phyloP scores from a whole-genome alignment of 192 early-diverging fungal genomes.

The Mortierella antarctica region DNA sequence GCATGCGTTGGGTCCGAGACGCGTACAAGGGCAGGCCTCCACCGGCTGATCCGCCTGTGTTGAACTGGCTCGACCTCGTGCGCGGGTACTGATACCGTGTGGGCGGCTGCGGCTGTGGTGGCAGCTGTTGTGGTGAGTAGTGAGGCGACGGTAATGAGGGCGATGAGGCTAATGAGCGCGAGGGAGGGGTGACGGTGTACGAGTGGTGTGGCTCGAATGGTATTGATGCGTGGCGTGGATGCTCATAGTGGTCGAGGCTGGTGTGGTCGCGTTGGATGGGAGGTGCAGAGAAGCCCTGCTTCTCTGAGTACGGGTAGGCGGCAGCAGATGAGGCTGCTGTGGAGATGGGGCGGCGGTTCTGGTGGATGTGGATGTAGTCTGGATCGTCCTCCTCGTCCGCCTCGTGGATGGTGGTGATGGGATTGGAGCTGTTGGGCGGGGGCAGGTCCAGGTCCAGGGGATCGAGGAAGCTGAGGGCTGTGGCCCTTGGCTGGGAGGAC shows the following conservation, averaged over 20 bases:
- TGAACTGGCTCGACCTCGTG: conserved; percentile 17
- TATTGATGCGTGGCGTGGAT: background rate
- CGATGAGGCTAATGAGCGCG: conserved; percentile 23
- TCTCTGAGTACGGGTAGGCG: conserved; percentile 9
- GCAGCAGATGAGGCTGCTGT: background rate
- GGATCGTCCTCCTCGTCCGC: conserved; percentile 43
- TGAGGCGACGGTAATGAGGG: conserved; percentile 31
- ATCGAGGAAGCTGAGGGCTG: conserved; percentile 40
- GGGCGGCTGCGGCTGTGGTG: conserved; percentile 18
- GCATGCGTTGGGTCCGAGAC: conserved; percentile 42
- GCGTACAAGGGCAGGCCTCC: conserved; percentile 35
- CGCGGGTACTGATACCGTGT: conserved; percentile 46
- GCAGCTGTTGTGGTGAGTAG: conserved; percentile 23
- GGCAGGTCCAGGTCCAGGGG: conserved; percentile 51
- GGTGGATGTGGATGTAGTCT: conserved; percentile 37
- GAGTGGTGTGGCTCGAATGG: conserved; percentile 20
- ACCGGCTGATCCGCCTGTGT: conserved; percentile 1
- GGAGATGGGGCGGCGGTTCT: background rate
- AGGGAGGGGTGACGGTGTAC: conserved; percentile 10
- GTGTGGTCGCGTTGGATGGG: background rate
- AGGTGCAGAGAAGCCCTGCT: background rate
- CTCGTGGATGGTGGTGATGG: conserved; percentile 49
- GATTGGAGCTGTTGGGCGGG: conserved; percentile 23
- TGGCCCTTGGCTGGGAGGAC: conserved; percentile 21
- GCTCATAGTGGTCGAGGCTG: background rate